These are phyloP conservation scores for Aspergillus sp. DNA, from an alignment of 2,329 filamentous ascomycete genomes.

Conservation along the genomic window DNA sequence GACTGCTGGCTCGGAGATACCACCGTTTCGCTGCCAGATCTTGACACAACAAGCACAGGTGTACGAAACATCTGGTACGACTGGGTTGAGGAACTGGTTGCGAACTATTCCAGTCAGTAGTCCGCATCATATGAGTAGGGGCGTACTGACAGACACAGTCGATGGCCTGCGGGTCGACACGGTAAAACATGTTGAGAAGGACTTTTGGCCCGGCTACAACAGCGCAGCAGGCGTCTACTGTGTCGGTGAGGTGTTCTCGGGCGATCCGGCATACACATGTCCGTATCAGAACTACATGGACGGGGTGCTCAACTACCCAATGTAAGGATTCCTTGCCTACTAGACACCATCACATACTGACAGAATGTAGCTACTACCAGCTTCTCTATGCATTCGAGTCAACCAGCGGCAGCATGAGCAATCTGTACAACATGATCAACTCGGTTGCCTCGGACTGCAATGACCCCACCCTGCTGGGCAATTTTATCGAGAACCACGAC, in stretches of 20 bases:
- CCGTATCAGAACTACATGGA: conserved; percentile 46
- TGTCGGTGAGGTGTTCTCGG: conserved; percentile 49
- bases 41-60: conserved; percentile 53
- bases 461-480: conserved; percentile 52
- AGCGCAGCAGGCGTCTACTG: conserved; percentile 47
- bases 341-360: background rate
- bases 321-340: conserved; percentile 20
- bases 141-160: conserved; percentile 24
- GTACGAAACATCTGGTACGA: conserved; percentile 54
- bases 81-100: conserved; percentile 61
- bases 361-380: conserved; percentile 28
- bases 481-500: conserved; percentile 64
- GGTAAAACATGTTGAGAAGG: conserved; percentile 48
- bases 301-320: conserved; percentile 51
- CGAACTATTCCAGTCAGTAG: conserved; percentile 61
- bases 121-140: too few relatives aligned
- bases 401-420: conserved; percentile 32
- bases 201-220: conserved; percentile 46
- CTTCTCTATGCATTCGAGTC: conserved; percentile 37
- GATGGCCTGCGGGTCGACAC: conserved; percentile 56
- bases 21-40: conserved; percentile 61
- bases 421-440: conserved; percentile 35
- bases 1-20: conserved; percentile 57
- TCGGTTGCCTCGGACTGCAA: conserved; percentile 32
- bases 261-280: conserved; percentile 42